Percentiles rank a stretch among this genome's conserved stretches.
Evolutionary conservation across 2,329 filamentous ascomycete species (phyloP).

Genomic region (Xylaria sp.): DNA sequence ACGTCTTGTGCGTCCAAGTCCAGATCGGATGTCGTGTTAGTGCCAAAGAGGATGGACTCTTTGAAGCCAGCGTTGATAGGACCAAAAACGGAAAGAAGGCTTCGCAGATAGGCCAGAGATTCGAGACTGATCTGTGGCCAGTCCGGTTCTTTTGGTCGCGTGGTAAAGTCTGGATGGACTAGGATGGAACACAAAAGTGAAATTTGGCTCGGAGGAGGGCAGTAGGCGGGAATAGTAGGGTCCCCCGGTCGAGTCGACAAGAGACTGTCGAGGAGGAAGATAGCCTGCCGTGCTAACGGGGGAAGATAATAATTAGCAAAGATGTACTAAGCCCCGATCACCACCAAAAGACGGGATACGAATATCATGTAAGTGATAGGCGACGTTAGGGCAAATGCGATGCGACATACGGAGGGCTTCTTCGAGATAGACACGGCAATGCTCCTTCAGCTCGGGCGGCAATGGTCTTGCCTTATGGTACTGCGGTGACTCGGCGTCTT

Average conservation of each 20-base stretch:
- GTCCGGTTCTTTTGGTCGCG: constrained; percentile 66
- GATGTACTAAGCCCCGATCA: background rate
- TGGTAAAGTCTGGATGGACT: constrained; percentile 82
- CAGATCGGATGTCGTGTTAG: constrained; percentile 45
- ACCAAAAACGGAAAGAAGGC: constrained; percentile 68
- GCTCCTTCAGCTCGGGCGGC: constrained; percentile 67
- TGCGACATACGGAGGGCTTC: constrained; percentile 68
- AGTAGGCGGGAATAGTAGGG: constrained; percentile 52
- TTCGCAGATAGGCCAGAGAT: constrained; percentile 73
- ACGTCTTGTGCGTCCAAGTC: constrained; percentile 54
- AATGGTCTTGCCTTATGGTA: constrained; percentile 63
- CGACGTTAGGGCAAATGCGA: background rate
- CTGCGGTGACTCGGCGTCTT: constrained; percentile 21
- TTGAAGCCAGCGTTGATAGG: constrained; percentile 72
- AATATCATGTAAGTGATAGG: constrained; percentile 5
- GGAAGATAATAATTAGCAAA: background rate
- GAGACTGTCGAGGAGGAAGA: constrained; percentile 69
- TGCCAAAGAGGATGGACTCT: constrained; percentile 73
- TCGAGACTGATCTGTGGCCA: constrained; percentile 67
- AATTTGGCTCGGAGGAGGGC: constrained; percentile 75
- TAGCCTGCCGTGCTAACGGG: constrained; percentile 56
- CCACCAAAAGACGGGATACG: background rate
- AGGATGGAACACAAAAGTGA: constrained; percentile 79
- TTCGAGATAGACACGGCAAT: constrained; percentile 75
- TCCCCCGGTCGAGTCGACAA: constrained; percentile 55